A percentile compares a stretch with the other conserved stretches of the same genome.
These are phyloP conservation scores for Orbilia ellipsospora DNA, from an alignment of 2,329 filamentous ascomycete species.

Conservation along the genomic window DNA sequence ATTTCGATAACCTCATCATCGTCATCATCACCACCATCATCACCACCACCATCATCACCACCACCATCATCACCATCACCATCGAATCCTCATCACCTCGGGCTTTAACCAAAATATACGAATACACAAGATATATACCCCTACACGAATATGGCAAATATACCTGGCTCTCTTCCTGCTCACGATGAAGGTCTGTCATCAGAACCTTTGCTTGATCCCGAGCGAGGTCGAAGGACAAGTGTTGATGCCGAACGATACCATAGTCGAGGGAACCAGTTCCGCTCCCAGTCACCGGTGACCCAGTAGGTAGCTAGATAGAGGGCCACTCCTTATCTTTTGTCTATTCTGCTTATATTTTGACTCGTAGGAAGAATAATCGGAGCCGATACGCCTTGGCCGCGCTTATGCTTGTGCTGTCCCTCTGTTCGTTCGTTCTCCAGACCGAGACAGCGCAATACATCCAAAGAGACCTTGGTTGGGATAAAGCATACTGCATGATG, in stretches of 20 bases:
- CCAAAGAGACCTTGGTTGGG: slow-evolving; percentile 89
- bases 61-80: too few species aligned
- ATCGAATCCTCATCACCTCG: too few species aligned
- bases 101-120: too few species aligned
- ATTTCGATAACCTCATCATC: too few species aligned
- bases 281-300: slow-evolving; percentile 61
- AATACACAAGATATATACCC: too few species aligned
- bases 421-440: slow-evolving; percentile 86
- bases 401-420: slow-evolving; percentile 82
- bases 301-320: slow-evolving; percentile 61
- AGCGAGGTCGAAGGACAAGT: slow-evolving; percentile 58
- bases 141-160: slow-evolving; percentile 13
- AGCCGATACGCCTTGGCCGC: slow-evolving; percentile 88
- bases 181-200: slow-evolving; percentile 60
- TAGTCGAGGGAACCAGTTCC: slow-evolving; percentile 59
- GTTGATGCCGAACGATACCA: slow-evolving; percentile 40
- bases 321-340: slow-evolving; percentile 59
- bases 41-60: too few species aligned
- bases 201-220: slow-evolving; percentile 68
- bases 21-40: too few species aligned
- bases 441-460: slow-evolving; percentile 96
- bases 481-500: slow-evolving; percentile 99
- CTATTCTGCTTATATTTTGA: slow-evolving; percentile 59
- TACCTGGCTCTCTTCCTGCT: slow-evolving; percentile 15
- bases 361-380: slow-evolving; percentile 72